These are phyloP conservation scores for Rhododendron ovatum DNA, from an alignment of 148 eudicot genomes.

Conservation along the genomic window DNA sequence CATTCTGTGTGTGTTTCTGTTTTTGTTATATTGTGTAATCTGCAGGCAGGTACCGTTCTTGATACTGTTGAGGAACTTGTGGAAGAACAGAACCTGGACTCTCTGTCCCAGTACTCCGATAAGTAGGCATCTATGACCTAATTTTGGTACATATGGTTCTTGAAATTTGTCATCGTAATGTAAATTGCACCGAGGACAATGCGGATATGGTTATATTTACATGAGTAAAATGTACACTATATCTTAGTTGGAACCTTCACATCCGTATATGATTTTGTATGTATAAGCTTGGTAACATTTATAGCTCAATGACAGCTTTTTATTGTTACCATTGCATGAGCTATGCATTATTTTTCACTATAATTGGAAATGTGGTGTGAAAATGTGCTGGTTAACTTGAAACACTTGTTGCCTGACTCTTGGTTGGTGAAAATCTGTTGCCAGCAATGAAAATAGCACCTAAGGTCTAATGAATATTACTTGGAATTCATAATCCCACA, in stretches of 20 bases:
- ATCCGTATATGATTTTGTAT: not conserved
- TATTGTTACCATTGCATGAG: not conserved
- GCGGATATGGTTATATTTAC: not conserved
- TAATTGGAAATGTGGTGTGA: not conserved
- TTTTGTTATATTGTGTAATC: not conserved
- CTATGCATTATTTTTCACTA: not conserved
- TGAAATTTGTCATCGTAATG: not conserved
- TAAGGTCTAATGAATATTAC: not conserved
- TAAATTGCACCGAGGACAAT: not conserved
- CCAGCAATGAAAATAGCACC: not conserved
- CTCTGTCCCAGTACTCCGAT: constrained; percentile 31
- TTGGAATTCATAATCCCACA: not conserved
- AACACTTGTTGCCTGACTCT: not conserved
- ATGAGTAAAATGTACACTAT: not conserved
- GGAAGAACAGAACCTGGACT: constrained; percentile 70
- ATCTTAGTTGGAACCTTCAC: not conserved
- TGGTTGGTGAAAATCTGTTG: not conserved
- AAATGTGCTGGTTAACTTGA: not conserved
- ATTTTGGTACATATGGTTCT: not conserved
- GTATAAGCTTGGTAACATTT: not conserved
- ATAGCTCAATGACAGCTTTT: not conserved
- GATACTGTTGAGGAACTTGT: constrained; percentile 62
- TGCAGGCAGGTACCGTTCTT: constrained; percentile 53
- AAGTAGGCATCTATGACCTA: constrained; percentile 30
- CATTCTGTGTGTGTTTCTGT: not conserved